Percentiles rank a stretch among this genome's conserved stretches.
phyloP scores from a whole-genome alignment of 2,329 filamentous ascomycete genomes.

The Clathrospora elynae region DNA sequence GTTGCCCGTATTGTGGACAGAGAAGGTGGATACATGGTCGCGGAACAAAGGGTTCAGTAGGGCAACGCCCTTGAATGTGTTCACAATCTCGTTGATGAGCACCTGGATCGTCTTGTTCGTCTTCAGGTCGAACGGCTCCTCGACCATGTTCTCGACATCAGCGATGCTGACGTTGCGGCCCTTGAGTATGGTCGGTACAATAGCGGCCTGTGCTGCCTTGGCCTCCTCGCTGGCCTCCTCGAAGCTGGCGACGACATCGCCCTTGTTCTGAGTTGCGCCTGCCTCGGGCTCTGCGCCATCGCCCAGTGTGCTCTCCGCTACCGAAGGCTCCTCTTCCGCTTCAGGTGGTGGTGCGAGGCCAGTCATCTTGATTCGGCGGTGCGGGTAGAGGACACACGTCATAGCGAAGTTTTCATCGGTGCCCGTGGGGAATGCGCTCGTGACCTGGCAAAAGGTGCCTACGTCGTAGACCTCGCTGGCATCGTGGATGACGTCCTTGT shows the following conservation, averaged over 20 bases:
- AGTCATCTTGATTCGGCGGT: conserved; percentile 90
- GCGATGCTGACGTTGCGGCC: conserved; percentile 93
- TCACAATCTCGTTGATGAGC: conserved; percentile 96
- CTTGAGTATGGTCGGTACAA: conserved; percentile 87
- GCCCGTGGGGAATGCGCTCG: conserved; percentile 88
- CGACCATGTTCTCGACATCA: conserved; percentile 89
- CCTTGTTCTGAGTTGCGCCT: conserved; percentile 56
- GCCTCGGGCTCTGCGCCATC: conserved; percentile 58
- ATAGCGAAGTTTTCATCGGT: conserved; percentile 78
- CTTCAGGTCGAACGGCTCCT: conserved; percentile 87
- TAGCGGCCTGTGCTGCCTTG: conserved; percentile 61
- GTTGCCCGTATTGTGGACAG: conserved; percentile 81
- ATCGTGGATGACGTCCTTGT: conserved; percentile 91
- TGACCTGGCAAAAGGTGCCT: conserved; percentile 97
- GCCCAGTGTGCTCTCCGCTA: conserved; percentile 49
- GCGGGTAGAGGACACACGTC: conserved; percentile 93
- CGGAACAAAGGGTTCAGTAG: conserved; percentile 92
- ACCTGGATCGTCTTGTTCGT: conserved; percentile 88
- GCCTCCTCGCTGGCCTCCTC: conserved; percentile 76
- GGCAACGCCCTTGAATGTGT: conserved; percentile 97
- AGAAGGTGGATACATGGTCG: conserved; percentile 94
- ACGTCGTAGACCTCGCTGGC: conserved; percentile 92
- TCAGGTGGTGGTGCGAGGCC: conserved; percentile 72
- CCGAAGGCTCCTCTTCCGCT: conserved; percentile 38
- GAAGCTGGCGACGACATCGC: conserved; percentile 95